Evolutionary conservation across 1,139 yeast genomes (phyloP).

Genomic region (Debaryomycetaceae sp.): DNA sequence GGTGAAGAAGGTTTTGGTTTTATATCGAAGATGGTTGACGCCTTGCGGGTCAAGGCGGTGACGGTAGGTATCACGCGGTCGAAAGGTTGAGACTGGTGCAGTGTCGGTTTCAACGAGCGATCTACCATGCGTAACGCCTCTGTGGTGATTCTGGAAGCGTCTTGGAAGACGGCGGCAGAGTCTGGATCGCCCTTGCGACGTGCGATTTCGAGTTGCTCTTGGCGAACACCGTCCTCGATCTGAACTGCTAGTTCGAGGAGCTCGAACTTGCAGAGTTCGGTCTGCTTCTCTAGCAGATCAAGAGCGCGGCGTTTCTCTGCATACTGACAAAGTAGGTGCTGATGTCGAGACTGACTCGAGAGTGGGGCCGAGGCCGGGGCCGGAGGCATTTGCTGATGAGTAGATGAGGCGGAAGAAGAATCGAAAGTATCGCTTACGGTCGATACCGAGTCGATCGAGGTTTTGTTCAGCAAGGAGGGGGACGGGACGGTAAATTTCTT

Average conservation of each 20-base stretch:
- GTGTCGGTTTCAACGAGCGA: not conserved
- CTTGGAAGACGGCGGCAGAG: conserved; percentile 1
- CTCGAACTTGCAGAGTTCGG: conserved; percentile 16
- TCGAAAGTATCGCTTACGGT: too few species aligned
- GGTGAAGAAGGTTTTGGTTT: conserved; percentile 1
- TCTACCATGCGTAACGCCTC: conserved; percentile 1
- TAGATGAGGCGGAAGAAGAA: too few species aligned
- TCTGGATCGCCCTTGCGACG: not conserved
- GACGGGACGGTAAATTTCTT: too few species aligned
- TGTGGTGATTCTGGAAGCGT: conserved; percentile 4
- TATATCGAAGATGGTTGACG: conserved; percentile 4
- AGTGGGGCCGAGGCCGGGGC: not conserved
- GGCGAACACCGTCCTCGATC: conserved; percentile 5
- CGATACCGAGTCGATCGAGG: too few species aligned
- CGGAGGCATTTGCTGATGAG: too few species aligned
- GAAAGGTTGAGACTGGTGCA: not conserved
- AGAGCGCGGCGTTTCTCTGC: conserved; percentile 17
- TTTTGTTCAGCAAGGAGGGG: too few species aligned
- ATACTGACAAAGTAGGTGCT: conserved; percentile 7
- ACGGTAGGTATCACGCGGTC: not conserved
- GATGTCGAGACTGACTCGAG: not conserved
- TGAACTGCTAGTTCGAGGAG: conserved; percentile 17
- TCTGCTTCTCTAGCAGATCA: conserved; percentile 13
- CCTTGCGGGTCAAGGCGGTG: conserved; percentile 2
- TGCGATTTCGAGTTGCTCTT: not conserved